Base-by-base conservation (phyloP, 345 rosid genomes). In the Citrus hindsii region DNA sequence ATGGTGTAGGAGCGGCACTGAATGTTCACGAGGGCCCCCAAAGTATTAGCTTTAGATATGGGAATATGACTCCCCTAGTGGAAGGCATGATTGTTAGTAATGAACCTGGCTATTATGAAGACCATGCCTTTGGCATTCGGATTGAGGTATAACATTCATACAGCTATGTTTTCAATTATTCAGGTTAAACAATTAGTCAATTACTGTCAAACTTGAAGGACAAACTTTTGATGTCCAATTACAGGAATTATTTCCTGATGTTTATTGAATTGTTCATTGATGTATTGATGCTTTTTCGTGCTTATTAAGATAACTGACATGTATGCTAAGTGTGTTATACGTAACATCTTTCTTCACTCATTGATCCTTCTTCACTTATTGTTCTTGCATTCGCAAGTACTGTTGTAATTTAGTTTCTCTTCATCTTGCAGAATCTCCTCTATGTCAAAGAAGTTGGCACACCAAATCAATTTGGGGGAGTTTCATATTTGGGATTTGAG, bases 21-120 rank as follows among this genome's bases (percentile, higher is more conserved):
- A 95, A 93, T 84, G 98, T 95, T 68, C 99, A 95, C 81, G 99
- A 95, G 85, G 99, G 99, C 30, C 99, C 99, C 82, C 99, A 95
- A 85, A 87, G 98, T 83, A 95, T 95, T 64, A 95, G 98, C 85
- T 96, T 77, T 79, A 87, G 98, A 67, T 93, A 78, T 76, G 99
- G 99, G 77, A 96, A 96, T 86, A 82, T 79, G 81, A 92, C 93
- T 55, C 88, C 98, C 75, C 78, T 93, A 80, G 91, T 87, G 78
- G 86, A 75, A 84, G 99, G 99, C 77, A 96, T 93, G 99, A 90
- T 96, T 74, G 95, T 93, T 60, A 96, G 99, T 89, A 96, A 93
- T 66, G 99, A 96, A 85, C 99, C 99, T 6, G 98, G 99, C 59
- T 96, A 96, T 76, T 91, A 96, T 71, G 99, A 96, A 88, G 99